Evolutionary conservation across 1,139 yeast genomes (phyloP).

Genomic region (Debaryomyces nepalensis): DNA sequence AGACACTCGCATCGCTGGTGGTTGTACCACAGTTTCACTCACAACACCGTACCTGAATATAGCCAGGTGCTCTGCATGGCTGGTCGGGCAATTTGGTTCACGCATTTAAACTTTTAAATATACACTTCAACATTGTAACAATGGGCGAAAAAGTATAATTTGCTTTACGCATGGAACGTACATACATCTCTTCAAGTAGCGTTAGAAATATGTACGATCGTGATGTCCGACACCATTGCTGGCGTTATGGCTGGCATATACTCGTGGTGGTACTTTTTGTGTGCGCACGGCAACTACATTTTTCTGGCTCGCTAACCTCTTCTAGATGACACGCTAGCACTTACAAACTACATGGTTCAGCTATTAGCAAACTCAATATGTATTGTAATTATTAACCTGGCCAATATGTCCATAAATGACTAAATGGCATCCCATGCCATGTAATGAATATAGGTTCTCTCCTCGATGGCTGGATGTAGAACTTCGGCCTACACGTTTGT

Average conservation of each 20-base stretch:
- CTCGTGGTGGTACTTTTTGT: not conserved
- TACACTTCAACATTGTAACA: not conserved
- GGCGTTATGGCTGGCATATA: slow-evolving; percentile 1
- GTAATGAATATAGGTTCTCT: too few relatives aligned
- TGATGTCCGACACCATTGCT: not conserved
- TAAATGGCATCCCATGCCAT: too few relatives aligned
- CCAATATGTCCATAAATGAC: too few relatives aligned
- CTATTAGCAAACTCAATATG: too few relatives aligned
- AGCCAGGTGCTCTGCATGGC: not conserved
- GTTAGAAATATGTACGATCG: not conserved
- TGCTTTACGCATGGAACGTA: not conserved
- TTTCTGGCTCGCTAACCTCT: not conserved
- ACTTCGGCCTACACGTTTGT: slow-evolving; percentile 8
- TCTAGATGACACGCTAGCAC: not conserved
- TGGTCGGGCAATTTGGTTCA: not conserved
- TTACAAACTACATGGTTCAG: not conserved
- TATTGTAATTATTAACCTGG: too few relatives aligned
- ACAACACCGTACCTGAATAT: not conserved
- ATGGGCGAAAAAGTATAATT: not conserved
- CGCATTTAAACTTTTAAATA: not conserved
- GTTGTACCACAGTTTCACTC: too few relatives aligned
- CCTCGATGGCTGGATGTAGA: not conserved
- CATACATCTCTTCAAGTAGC: not conserved
- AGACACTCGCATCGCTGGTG: too few relatives aligned
- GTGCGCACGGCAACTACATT: not conserved